Base-by-base conservation (phyloP, 2,329 filamentous ascomycete species). In the Fusarium sp. region DNA sequence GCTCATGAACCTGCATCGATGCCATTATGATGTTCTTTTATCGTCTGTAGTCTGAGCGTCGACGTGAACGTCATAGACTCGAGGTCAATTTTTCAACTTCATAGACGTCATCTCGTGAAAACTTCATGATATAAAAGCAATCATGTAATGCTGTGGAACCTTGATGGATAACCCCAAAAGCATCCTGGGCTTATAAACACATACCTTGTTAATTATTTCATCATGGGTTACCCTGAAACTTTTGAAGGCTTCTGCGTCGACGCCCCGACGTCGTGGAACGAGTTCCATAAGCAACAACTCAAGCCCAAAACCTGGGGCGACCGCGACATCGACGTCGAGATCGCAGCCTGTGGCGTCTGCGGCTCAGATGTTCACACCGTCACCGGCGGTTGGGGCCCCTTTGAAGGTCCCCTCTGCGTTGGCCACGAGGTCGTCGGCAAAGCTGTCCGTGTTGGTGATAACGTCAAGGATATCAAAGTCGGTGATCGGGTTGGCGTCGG, bases 311-410 rank as follows among this genome's bases (percentile, higher is more conserved):
- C 81, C 18, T 91, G 89, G 88, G 87, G 89, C 47, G 89, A 92
- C 77, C 86, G 84, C 37, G 89, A 92, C 70, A 81, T 92, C 60
- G 90, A 92, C 76, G 90, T 92, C 73, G 83, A 88, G 77, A 81
- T 92, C 70, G 86, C 87, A 3, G 89, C 91, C 80, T 91, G 89
- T 73, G 90, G 90, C 66, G 86, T 92, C 72, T 92, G 90, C 76
- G 90, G 88, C 54, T 87, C 85, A 2, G 89, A 91, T 70, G 55
- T 91, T 36, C 89, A 91, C 80, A 86, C 82, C 28, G 74, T 78
- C 15, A 78, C 76, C 7, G 69, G 71, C 34, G 77, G 77, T 78
- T 84, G 65, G 88, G 86, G 87, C 40, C 79, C 82, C 12, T 82
- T 77, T 50, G 60, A 79, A 48, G 80, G 81, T 1, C 85, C 85